Evolutionary conservation across 169 alveolate genomes (phyloP).

Genomic region (Babesia bigemina): DNA sequence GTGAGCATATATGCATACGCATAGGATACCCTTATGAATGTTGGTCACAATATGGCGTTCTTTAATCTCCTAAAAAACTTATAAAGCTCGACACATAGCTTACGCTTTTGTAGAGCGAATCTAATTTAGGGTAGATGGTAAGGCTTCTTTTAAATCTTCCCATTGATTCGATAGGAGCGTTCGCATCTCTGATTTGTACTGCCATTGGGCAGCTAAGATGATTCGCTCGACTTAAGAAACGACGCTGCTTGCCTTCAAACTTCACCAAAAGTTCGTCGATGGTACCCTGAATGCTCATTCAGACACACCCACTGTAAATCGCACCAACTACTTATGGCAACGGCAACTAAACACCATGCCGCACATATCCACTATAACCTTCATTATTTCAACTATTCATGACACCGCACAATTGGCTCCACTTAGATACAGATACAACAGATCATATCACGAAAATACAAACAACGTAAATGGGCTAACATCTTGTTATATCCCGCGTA

Average conservation of each 20-base stretch:
- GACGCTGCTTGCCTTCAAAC: constrained; percentile 39
- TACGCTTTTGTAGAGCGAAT: constrained; percentile 47
- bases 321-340: neutral
- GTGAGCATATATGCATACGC: neutral
- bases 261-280: constrained; percentile 42
- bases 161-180: constrained; percentile 36
- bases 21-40: constrained; percentile 47
- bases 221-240: constrained; percentile 39
- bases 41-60: constrained; percentile 59
- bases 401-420: too few species aligned
- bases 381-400: too few species aligned
- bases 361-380: too few species aligned
- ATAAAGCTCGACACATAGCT: neutral
- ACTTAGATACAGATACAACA: neutral
- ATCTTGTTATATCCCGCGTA: too few species aligned
- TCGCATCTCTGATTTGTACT: constrained; percentile 36
- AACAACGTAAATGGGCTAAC: too few species aligned
- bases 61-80: constrained; percentile 43
- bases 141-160: constrained; percentile 55
- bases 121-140: constrained; percentile 61
- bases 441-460: too few species aligned
- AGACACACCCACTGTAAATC: neutral
- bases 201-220: constrained; percentile 59
- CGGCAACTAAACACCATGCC: too few species aligned
- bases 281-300: constrained; percentile 28